phyloP scores from a whole-genome alignment of 257 asterid species.

The Solanum piurae region DNA sequence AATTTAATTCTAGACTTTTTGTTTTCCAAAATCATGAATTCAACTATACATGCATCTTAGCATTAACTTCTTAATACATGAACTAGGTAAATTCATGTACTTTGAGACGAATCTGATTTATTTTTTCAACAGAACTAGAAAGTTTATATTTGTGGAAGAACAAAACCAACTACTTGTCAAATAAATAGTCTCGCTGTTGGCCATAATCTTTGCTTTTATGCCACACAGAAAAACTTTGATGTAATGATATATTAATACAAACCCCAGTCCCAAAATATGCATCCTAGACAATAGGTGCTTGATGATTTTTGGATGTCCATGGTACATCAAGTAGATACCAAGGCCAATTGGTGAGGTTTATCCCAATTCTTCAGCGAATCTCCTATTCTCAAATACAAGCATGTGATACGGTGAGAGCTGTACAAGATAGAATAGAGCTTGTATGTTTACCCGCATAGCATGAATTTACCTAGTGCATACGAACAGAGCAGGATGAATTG shows the following conservation, averaged over 20 bases:
- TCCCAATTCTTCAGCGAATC: background rate
- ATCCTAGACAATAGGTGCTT: background rate
- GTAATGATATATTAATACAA: background rate
- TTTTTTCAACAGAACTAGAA: background rate
- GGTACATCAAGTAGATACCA: background rate
- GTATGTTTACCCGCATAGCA: background rate
- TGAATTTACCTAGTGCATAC: background rate
- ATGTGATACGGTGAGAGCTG: background rate
- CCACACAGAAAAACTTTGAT: background rate
- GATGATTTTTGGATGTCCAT: background rate
- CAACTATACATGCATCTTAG: background rate
- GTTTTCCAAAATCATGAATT: background rate
- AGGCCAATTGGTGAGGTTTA: background rate
- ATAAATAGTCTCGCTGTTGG: background rate
- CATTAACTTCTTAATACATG: background rate
- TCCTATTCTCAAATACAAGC: background rate
- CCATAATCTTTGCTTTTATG: background rate
- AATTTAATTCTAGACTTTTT: background rate
- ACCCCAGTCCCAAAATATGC: background rate
- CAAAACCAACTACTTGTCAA: background rate
- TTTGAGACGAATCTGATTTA: background rate
- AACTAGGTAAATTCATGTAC: background rate
- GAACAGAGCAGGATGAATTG: background rate
- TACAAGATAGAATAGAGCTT: background rate
- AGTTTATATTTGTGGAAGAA: background rate